Evolutionary conservation across 2,329 filamentous ascomycete species (phyloP).

Genomic region (Cladorrhinum sp.): DNA sequence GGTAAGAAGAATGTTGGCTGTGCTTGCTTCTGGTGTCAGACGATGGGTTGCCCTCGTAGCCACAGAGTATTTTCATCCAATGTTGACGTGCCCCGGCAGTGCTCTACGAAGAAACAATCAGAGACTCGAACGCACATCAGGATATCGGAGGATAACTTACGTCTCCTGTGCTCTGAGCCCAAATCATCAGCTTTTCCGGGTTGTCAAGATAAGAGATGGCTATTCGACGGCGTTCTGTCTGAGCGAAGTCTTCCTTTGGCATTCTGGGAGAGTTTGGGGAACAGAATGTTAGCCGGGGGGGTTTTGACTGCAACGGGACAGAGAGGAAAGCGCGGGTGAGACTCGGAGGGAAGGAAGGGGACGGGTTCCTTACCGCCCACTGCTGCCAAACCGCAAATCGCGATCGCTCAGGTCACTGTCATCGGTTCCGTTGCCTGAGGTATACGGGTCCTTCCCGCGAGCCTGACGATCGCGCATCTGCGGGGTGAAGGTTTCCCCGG

Average conservation of each 20-base stretch:
- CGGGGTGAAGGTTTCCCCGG: slow-evolving; percentile 40
- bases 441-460: slow-evolving; percentile 55
- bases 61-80: slow-evolving; percentile 56
- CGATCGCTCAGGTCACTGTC: slow-evolving; percentile 32
- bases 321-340: too few species aligned
- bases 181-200: slow-evolving; percentile 58
- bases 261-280: slow-evolving; percentile 3
- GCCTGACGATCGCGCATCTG: slow-evolving; percentile 58
- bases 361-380: slow-evolving; percentile 12
- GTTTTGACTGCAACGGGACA: too few species aligned
- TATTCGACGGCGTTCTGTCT: slow-evolving; percentile 44
- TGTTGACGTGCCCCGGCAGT: slow-evolving; percentile 54
- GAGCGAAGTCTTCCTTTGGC: slow-evolving; percentile 40
- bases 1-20: background rate
- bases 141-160: slow-evolving; percentile 38
- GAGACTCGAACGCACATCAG: background rate
- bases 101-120: slow-evolving; percentile 36
- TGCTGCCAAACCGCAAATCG: slow-evolving; percentile 13
- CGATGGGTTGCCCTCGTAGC: slow-evolving; percentile 41
- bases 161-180: slow-evolving; percentile 52
- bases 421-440: slow-evolving; percentile 32
- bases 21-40: background rate
- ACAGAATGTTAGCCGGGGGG: background rate
- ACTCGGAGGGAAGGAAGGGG: too few species aligned
- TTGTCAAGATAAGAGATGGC: slow-evolving; percentile 54